These are phyloP conservation scores for Calendula officinalis DNA, from an alignment of 129 eudicot species.

Conservation along the genomic window DNA sequence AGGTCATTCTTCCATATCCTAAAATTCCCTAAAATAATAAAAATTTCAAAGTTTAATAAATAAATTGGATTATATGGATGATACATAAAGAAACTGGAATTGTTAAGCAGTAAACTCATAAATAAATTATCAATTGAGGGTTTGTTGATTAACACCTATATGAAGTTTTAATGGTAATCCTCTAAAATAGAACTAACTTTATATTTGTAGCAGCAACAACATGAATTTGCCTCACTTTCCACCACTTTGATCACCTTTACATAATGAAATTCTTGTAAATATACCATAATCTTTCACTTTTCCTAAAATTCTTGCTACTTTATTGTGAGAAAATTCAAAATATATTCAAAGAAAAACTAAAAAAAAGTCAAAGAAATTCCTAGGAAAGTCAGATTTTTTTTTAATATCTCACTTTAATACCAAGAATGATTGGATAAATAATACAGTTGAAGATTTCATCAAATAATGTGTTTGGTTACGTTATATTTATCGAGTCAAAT, in stretches of 20 bases:
- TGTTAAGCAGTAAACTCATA: too few species aligned
- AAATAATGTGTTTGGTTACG: slow-evolving; percentile 89
- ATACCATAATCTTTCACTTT: slow-evolving; percentile 95
- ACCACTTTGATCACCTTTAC: slow-evolving; percentile 88
- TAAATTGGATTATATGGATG: too few species aligned
- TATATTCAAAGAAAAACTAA: slow-evolving; percentile 17
- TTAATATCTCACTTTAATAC: slow-evolving; percentile 72
- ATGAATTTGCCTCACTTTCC: slow-evolving; percentile 82
- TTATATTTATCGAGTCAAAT: slow-evolving; percentile 40
- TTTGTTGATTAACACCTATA: too few species aligned
- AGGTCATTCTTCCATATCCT: too few species aligned
- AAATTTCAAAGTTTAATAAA: too few species aligned
- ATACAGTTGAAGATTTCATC: slow-evolving; percentile 95
- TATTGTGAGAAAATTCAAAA: slow-evolving; percentile 86
- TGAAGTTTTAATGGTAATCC: too few species aligned
- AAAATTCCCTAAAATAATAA: too few species aligned
- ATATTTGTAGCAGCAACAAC: slow-evolving; percentile 53
- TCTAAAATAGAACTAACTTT: too few species aligned
- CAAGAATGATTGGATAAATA: slow-evolving; percentile 94
- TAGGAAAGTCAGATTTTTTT: too few species aligned
- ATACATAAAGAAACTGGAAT: too few species aligned
- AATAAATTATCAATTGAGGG: too few species aligned
- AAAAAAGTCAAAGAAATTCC: background rate
- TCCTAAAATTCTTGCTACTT: slow-evolving; percentile 83
- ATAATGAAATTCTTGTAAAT: slow-evolving; percentile 81